Conservation (phyloP, 305 asterid genomes). For the Fraxinus albicans region DNA sequence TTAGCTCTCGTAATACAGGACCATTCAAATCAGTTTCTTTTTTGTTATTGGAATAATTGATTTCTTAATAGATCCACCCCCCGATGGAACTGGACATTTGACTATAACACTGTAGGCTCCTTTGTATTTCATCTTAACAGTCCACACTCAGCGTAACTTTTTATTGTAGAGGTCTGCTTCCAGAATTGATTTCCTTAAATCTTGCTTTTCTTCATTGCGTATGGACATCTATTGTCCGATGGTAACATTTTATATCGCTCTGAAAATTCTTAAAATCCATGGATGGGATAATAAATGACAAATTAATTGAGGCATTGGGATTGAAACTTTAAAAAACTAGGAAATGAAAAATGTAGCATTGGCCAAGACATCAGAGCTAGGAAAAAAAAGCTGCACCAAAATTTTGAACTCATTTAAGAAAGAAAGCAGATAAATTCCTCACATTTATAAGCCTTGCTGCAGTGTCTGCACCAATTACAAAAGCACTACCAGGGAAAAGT, state of each 20-base stretch:
- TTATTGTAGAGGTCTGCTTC: background rate
- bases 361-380: background rate
- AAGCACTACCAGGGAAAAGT: conserved; percentile 91
- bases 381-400: background rate
- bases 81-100: background rate
- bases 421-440: conserved; percentile 30
- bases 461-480: conserved; percentile 88
- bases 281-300: background rate
- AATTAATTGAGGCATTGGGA: background rate
- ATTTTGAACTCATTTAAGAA: conserved; percentile 9
- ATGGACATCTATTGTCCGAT: background rate
- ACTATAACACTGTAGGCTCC: background rate
- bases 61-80: background rate
- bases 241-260: background rate
- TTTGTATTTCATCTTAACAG: background rate
- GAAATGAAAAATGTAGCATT: background rate
- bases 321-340: background rate
- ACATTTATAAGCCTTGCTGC: conserved; percentile 81
- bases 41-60: background rate
- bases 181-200: background rate
- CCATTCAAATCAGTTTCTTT: background rate
- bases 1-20: background rate
- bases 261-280: background rate
- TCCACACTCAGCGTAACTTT: background rate
- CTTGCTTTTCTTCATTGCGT: background rate